These are phyloP conservation scores for Tolypocladium amazonense DNA, from an alignment of 2,329 filamentous ascomycete genomes.

Conservation along the genomic window DNA sequence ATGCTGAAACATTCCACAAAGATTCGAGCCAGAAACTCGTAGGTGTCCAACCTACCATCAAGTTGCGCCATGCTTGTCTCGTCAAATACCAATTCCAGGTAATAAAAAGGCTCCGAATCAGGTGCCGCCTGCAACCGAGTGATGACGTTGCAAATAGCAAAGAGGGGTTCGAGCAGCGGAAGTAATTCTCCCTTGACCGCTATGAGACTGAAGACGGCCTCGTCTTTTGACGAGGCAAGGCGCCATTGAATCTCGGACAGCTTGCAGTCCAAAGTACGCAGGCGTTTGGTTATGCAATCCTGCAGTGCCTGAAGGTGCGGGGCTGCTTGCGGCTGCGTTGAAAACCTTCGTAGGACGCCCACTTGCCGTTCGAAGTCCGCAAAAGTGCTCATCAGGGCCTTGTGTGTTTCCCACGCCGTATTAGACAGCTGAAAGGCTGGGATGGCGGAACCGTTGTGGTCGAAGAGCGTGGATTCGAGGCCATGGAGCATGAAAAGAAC, in stretches of 20 bases:
- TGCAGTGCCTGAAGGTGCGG: slow-evolving; percentile 63
- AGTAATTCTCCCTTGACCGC: slow-evolving; percentile 48
- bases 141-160: slow-evolving; percentile 51
- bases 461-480: slow-evolving; percentile 63
- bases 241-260: slow-evolving; percentile 50
- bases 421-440: slow-evolving; percentile 34
- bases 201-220: slow-evolving; percentile 56
- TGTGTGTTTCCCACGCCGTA: slow-evolving; percentile 39
- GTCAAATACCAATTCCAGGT: slow-evolving; percentile 69
- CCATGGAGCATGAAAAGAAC: slow-evolving; percentile 78
- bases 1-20: slow-evolving; percentile 76
- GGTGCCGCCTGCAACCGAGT: slow-evolving; percentile 40
- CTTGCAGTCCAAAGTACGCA: slow-evolving; percentile 46
- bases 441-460: slow-evolving; percentile 25
- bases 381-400: slow-evolving; percentile 34
- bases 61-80: slow-evolving; percentile 60
- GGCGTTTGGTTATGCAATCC: slow-evolving; percentile 44
- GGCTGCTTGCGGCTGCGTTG: slow-evolving; percentile 31
- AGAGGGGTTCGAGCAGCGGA: slow-evolving; percentile 41
- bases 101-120: slow-evolving; percentile 50
- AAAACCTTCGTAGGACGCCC: slow-evolving; percentile 33
- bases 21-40: slow-evolving; percentile 52
- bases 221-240: slow-evolving; percentile 42
- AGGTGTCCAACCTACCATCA: slow-evolving; percentile 50
- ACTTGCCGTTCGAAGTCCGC: slow-evolving; percentile 36